A percentile compares a stretch with the other conserved stretches of the same genome.
phyloP scores from a whole-genome alignment of 2,329 filamentous ascomycete species.

The Trichoderma guizhouense region DNA sequence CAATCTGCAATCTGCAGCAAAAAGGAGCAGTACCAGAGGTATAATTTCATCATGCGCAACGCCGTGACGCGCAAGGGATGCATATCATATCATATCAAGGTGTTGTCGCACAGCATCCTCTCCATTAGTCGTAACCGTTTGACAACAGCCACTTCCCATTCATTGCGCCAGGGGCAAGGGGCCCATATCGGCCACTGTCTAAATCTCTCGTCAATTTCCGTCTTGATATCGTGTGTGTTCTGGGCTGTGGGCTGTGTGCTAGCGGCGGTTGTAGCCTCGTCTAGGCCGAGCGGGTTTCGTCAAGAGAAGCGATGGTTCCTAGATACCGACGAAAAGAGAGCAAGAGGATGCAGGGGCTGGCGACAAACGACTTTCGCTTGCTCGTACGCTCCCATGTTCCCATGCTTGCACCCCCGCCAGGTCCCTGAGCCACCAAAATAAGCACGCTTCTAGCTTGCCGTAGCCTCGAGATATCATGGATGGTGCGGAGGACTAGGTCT shows the following conservation, averaged over 20 bases:
- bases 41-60: not conserved
- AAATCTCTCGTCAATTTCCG: not conserved
- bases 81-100: not conserved
- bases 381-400: not conserved
- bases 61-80: not conserved
- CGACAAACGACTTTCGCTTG: not conserved
- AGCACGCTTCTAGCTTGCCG: constrained; percentile 7
- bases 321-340: not conserved
- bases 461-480: not conserved
- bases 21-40: not conserved
- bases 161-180: not conserved
- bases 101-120: not conserved
- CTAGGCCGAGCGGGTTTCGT: not conserved
- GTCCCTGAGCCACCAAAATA: constrained; percentile 14
- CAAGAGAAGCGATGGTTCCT: not conserved
- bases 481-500: constrained; percentile 11
- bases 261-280: constrained; percentile 11
- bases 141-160: not conserved
- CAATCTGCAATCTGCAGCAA: not conserved
- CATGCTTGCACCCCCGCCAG: not conserved
- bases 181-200: not conserved
- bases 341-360: not conserved
- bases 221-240: not conserved
- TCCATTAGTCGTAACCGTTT: not conserved
- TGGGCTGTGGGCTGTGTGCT: not conserved